Evolutionary conservation across 139 green algal species (phyloP).

Genomic region (Volvox reticuliferus): DNA sequence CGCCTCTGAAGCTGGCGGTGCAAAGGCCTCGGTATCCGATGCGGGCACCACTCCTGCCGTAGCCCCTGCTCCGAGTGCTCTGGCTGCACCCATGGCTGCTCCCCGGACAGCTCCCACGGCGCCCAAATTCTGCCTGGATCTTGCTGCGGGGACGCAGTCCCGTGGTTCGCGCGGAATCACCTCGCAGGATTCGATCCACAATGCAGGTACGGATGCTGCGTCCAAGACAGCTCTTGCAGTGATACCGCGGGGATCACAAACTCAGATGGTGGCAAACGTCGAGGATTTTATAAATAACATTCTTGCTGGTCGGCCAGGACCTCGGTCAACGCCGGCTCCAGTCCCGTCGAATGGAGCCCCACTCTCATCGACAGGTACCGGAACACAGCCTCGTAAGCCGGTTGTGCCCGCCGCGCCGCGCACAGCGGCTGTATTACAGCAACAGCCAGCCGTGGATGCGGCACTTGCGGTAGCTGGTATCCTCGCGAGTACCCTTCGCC

Average conservation of each 20-base stretch:
- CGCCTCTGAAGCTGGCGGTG: constrained; percentile 17
- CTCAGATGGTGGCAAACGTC: constrained; percentile 46
- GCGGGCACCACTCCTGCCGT: neutral
- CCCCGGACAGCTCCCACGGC: neutral
- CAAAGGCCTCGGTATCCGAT: neutral
- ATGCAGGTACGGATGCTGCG: neutral
- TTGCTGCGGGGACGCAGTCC: neutral
- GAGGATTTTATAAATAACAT: constrained; percentile 53
- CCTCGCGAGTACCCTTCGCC: constrained; percentile 1
- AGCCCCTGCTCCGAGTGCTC: neutral
- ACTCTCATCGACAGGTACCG: too few species aligned
- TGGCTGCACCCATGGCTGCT: neutral
- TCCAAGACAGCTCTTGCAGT: neutral
- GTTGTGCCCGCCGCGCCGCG: neutral
- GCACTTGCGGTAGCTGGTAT: constrained; percentile 14
- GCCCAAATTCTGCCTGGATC: constrained; percentile 39
- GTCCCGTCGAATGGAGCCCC: too few species aligned
- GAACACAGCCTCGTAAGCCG: neutral
- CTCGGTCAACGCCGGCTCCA: neutral
- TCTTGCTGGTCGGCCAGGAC: neutral
- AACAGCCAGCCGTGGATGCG: neutral
- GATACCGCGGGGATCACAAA: neutral
- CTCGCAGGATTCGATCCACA: too few species aligned
- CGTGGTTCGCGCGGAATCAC: neutral
- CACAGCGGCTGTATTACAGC: neutral